Conservation (phyloP, 1,284 basidiomycete genomes). For the Ceratobasidium papillatum region DNA sequence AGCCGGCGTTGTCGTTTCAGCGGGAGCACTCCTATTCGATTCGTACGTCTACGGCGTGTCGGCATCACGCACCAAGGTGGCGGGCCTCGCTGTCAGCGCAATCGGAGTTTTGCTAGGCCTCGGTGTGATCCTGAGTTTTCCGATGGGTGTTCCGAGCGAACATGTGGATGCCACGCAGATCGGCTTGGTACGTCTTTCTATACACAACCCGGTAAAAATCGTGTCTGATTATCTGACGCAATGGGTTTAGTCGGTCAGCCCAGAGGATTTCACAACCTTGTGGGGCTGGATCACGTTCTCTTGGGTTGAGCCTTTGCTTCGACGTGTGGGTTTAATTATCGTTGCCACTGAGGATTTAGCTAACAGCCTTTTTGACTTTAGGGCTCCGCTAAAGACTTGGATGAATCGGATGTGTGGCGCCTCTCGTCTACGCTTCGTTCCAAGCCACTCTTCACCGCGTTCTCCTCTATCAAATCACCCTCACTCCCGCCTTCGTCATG, state of each 20-base stretch:
- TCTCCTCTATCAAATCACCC: constrained; percentile 51
- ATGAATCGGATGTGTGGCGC: constrained; percentile 74
- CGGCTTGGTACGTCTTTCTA: constrained; percentile 50
- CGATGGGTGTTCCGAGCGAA: constrained; percentile 63
- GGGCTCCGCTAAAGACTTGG: constrained; percentile 68
- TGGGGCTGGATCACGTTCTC: constrained; percentile 81
- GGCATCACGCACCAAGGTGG: constrained; percentile 42
- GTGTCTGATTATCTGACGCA: constrained; percentile 45
- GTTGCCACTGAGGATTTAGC: constrained; percentile 33
- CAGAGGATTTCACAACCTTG: constrained; percentile 80
- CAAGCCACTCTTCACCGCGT: constrained; percentile 70
- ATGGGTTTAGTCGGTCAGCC: constrained; percentile 56
- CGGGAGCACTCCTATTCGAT: constrained; percentile 61
- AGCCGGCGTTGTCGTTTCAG: constrained; percentile 54
- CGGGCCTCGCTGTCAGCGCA: constrained; percentile 57
- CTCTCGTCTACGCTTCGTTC: constrained; percentile 76
- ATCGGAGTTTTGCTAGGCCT: constrained; percentile 55
- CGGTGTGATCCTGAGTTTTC: constrained; percentile 63
- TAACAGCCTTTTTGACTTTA: constrained; percentile 58
- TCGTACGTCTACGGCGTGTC: constrained; percentile 1
- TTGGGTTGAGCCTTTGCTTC: constrained; percentile 78
- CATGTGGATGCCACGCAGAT: constrained; percentile 53
- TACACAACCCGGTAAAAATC: background rate
- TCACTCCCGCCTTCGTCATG: constrained; percentile 5
- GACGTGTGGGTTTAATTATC: constrained; percentile 50